Evolutionary conservation across 192 early-diverging fungal genomes (phyloP).

Genomic region (Podochytrium sp.): DNA sequence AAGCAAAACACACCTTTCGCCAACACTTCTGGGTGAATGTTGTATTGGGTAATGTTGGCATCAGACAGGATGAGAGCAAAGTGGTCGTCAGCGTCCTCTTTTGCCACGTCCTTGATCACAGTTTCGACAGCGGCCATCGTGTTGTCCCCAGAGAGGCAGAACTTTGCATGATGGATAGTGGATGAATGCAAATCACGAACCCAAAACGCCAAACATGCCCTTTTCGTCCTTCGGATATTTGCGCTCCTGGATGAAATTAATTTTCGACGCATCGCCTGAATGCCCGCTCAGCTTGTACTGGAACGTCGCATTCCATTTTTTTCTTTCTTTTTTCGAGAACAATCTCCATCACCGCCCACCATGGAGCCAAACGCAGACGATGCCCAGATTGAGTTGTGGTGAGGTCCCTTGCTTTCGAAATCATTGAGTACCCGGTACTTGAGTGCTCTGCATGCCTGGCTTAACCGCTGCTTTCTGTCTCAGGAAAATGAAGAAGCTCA

Average conservation of each 20-base stretch:
- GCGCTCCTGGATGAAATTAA: slow-evolving; percentile 71
- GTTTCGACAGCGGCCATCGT: slow-evolving; percentile 69
- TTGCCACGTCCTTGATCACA: slow-evolving; percentile 70
- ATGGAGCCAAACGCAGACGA: not conserved
- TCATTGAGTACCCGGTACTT: not conserved
- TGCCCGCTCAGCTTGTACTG: slow-evolving; percentile 77
- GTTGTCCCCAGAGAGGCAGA: slow-evolving; percentile 78
- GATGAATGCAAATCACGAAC: no score
- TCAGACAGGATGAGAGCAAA: slow-evolving; percentile 80
- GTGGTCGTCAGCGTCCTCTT: slow-evolving; percentile 75
- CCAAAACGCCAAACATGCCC: slow-evolving; percentile 60
- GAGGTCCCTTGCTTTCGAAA: not conserved
- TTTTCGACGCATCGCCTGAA: slow-evolving; percentile 73
- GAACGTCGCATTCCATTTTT: slow-evolving; percentile 66
- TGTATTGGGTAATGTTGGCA: slow-evolving; percentile 80
- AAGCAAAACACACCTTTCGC: slow-evolving; percentile 29
- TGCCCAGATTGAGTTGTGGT: slow-evolving; percentile 29
- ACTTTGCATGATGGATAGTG: slow-evolving; percentile 80
- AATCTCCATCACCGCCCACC: no score
- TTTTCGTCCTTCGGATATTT: slow-evolving; percentile 81
- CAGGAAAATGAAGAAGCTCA: slow-evolving; percentile 35
- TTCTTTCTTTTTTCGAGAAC: slow-evolving; percentile 10
- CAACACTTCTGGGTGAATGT: slow-evolving; percentile 72
- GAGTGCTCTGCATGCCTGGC: not conserved
- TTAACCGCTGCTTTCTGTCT: not conserved